Evolutionary conservation across 2,329 filamentous ascomycete genomes (phyloP).

Genomic region (Fusarium duplospermum): DNA sequence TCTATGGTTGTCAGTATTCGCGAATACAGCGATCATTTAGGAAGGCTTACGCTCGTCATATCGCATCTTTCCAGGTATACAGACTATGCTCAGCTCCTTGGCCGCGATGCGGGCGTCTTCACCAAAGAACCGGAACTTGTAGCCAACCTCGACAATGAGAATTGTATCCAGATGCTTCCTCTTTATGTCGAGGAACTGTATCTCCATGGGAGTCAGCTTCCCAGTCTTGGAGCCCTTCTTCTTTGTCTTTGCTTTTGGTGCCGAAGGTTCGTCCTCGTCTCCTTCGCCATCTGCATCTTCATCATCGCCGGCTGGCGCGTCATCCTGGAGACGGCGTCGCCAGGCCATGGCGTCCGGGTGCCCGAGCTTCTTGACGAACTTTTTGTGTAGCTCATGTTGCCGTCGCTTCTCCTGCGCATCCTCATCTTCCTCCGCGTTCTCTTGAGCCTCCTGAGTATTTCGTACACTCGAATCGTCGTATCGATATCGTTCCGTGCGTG

Average conservation of each 20-base stretch:
- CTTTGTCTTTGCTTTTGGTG: conserved; percentile 54
- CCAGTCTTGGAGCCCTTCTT: conserved; percentile 78
- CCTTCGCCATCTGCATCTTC: conserved; percentile 70
- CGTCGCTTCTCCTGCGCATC: conserved; percentile 63
- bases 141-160: conserved; percentile 93
- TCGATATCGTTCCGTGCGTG: conserved; percentile 64
- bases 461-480: conserved; percentile 60
- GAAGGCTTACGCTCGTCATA: conserved; percentile 82
- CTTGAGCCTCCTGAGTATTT: conserved; percentile 36
- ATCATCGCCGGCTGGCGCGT: conserved; percentile 65
- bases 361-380: conserved; percentile 91
- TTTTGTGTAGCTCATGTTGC: conserved; percentile 80
- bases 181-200: conserved; percentile 95
- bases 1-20: conserved; percentile 56
- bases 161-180: conserved; percentile 89
- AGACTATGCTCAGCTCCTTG: conserved; percentile 93
- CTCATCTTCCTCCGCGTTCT: conserved; percentile 55
- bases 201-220: conserved; percentile 94
- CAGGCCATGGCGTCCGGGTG: conserved; percentile 83
- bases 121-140: conserved; percentile 97
- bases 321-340: conserved; percentile 68
- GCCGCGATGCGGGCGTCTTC: conserved; percentile 92
- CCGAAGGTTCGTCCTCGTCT: conserved; percentile 60
- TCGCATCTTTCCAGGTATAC: conserved; percentile 93
- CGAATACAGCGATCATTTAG: conserved; percentile 13